Evolutionary conservation across 352 stramenopile species (phyloP).

Genomic region (Phytopythium litorale): DNA sequence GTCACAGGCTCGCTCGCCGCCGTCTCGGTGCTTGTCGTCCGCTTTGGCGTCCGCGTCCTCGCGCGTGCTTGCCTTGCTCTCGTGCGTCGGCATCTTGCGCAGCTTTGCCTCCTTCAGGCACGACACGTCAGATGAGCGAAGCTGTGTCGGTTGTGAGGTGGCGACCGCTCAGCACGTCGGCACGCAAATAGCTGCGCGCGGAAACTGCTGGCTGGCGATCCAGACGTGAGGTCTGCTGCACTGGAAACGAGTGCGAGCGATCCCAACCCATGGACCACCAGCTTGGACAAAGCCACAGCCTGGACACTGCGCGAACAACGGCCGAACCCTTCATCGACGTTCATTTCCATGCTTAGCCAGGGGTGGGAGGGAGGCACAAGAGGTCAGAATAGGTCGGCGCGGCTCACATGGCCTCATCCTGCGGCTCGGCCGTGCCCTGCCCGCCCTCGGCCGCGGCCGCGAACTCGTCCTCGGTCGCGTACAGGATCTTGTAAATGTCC

Average conservation of each 20-base stretch:
- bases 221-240: not conserved
- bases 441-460: slow-evolving; percentile 22
- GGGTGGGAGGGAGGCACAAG: not conserved
- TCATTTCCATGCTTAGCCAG: slow-evolving; percentile 1
- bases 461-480: slow-evolving; percentile 70
- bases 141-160: not conserved
- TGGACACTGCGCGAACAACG: not conserved
- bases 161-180: not conserved
- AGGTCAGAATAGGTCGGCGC: not conserved
- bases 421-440: slow-evolving; percentile 33
- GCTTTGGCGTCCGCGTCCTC: slow-evolving; percentile 19
- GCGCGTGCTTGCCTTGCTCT: slow-evolving; percentile 29
- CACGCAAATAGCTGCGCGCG: not conserved
- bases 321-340: not conserved
- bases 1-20: slow-evolving; percentile 12
- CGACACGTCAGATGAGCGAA: not conserved
- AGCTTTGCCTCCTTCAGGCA: not conserved
- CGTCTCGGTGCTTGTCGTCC: slow-evolving; percentile 9
- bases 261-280: not conserved
- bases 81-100: slow-evolving; percentile 21
- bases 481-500: slow-evolving; percentile 84
- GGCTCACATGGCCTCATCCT: slow-evolving; percentile 55
- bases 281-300: not conserved
- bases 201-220: not conserved
- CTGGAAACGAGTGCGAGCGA: not conserved